These are phyloP conservation scores for Bruguiera gymnorhiza DNA, from an alignment of 345 rosid genomes.

Conservation along the genomic window DNA sequence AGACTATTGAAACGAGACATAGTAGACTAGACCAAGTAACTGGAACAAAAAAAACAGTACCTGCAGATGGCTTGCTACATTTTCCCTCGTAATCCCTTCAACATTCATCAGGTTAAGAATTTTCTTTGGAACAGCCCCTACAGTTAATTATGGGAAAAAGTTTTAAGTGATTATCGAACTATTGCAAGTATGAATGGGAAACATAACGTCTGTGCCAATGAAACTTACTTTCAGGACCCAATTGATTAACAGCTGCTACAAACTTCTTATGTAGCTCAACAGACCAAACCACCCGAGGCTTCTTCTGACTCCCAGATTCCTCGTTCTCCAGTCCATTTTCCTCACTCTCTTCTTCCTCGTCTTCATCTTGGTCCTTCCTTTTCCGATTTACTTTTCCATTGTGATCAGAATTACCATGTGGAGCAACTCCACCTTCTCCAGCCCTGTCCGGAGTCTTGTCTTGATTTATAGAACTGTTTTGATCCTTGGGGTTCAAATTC, in stretches of 20 bases:
- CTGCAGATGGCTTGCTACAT: slow-evolving; percentile 98
- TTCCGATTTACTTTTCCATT: slow-evolving; percentile 45
- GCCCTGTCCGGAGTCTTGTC: slow-evolving; percentile 35
- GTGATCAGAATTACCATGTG: slow-evolving; percentile 34
- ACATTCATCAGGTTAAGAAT: slow-evolving; percentile 90
- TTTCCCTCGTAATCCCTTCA: slow-evolving; percentile 90
- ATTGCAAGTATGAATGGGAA: background rate
- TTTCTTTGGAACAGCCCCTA: slow-evolving; percentile 96
- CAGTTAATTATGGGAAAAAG: slow-evolving; percentile 12
- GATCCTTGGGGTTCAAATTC: slow-evolving; percentile 45
- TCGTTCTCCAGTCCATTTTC: slow-evolving; percentile 61
- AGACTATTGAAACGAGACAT: background rate
- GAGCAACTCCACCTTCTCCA: slow-evolving; percentile 35
- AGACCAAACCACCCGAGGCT: slow-evolving; percentile 95
- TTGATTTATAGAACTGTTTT: slow-evolving; percentile 26
- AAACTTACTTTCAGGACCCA: slow-evolving; percentile 83
- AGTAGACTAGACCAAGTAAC: slow-evolving; percentile 1
- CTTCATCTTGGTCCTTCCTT: slow-evolving; percentile 75
- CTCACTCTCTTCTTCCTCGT: slow-evolving; percentile 62
- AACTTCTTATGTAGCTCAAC: slow-evolving; percentile 78
- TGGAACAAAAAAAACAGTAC: slow-evolving; percentile 29
- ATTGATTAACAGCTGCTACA: slow-evolving; percentile 76
- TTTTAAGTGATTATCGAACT: background rate
- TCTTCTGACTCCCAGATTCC: slow-evolving; percentile 61
- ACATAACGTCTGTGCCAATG: background rate